Conservation (phyloP, 129 eudicot species). For the Escallonia rubra region DNA sequence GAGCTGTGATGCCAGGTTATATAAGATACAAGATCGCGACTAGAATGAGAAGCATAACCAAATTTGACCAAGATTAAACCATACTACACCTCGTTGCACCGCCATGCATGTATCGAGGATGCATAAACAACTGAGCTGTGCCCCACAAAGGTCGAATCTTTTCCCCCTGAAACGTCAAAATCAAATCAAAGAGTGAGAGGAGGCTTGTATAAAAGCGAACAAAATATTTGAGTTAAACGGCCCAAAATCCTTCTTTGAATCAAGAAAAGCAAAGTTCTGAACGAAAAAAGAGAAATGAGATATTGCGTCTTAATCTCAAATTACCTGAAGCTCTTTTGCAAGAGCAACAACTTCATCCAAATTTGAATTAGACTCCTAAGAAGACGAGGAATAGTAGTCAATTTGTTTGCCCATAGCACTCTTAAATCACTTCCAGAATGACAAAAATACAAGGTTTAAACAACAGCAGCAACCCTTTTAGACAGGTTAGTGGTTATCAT, state of each 20-base stretch:
- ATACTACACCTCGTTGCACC: constrained; percentile 81
- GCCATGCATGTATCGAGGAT: constrained; percentile 98
- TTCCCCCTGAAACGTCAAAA: constrained; percentile 43
- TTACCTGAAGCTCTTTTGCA: constrained; percentile 97
- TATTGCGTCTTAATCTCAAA: neutral
- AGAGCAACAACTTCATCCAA: constrained; percentile 94
- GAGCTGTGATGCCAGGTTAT: constrained; percentile 44
- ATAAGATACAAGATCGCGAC: neutral
- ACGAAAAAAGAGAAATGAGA: neutral
- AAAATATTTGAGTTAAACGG: too few relatives aligned
- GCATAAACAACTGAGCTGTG: constrained; percentile 88
- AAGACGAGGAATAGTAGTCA: constrained; percentile 10
- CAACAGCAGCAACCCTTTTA: neutral
- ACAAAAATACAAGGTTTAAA: neutral
- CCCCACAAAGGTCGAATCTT: constrained; percentile 97
- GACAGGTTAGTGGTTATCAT: too few relatives aligned
- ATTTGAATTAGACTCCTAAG: constrained; percentile 85
- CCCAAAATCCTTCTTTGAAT: too few relatives aligned
- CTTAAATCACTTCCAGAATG: too few relatives aligned
- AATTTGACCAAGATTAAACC: neutral
- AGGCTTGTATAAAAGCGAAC: neutral
- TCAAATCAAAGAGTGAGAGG: neutral
- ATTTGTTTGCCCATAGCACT: neutral
- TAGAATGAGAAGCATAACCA: neutral
- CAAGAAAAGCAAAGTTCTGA: neutral